Base-by-base conservation (phyloP, 2,329 filamentous ascomycete species). In the Talaromyces sp. region DNA sequence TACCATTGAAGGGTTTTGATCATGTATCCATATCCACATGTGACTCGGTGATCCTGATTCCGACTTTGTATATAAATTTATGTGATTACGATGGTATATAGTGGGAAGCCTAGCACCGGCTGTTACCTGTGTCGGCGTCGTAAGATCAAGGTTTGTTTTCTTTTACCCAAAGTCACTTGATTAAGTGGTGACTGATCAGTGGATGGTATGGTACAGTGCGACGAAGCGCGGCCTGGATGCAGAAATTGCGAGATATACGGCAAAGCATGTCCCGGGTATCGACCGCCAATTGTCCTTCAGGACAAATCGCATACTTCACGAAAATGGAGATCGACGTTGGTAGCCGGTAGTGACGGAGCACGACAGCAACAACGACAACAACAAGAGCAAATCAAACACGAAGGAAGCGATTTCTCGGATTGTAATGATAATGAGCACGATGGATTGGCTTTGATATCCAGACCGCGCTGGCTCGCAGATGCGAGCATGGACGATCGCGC, bases 121-220 rank as follows among this genome's bases (percentile, higher is more conserved):
- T 74, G 72, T 67, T 65, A 72, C 64, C 61, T 73, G 56, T 74
- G 72, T 65, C 72, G 71, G 59, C 73, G 69, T 56, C 67, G 72
- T 57, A 74, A 74, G 62, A 72, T 74, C 59, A 73, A 73, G 70
- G 72, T 74, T 68, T 39, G 55, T 48, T 3, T 8, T 13, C 25
- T 28, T 4, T 37, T 11, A n/a, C 48, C 22, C 37, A 22, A 48
- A 73, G 68, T 15, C 19, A n/a, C n/a, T n/a, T n/a, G 39, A 45
- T 25, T 15, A 15, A 25, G 35, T 9, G 19, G 10, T 39, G 2
- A 31, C 17, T 31, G 50, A 17, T 5, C n/a, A 13, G n/a, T 21
- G 3, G 11, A 28, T 17, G 22, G 15, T n/a, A 33, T 17, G 13
- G 10, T 28, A 31, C 3, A 59, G 57, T 74, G 72, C 62, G 72